phyloP scores from a whole-genome alignment of 208 protist genomes.

The Acanthamoeba royreba region DNA sequence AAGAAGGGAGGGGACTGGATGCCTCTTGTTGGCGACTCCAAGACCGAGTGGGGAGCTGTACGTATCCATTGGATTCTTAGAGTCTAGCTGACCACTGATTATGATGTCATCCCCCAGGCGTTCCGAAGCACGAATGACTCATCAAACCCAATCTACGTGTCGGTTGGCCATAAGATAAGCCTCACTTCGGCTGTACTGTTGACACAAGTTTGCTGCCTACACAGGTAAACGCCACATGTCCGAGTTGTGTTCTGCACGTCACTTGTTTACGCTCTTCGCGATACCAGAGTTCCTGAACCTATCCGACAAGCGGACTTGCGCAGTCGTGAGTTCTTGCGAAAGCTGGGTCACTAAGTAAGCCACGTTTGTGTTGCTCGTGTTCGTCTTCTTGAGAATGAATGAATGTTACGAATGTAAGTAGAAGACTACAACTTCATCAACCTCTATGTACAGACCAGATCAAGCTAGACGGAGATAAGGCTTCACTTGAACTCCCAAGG shows the following conservation, averaged over 20 bases:
- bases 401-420: no score
- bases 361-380: no score
- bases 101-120: no score
- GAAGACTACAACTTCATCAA: no score
- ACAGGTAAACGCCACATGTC: no score
- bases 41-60: constrained; percentile 60
- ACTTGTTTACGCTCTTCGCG: not conserved
- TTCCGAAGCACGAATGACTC: constrained; percentile 45
- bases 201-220: no score
- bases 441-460: not conserved
- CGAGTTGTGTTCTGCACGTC: constrained; percentile 66
- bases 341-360: not conserved
- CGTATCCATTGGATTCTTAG: no score
- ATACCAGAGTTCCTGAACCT: constrained; percentile 89
- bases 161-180: constrained; percentile 87
- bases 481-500: constrained; percentile 67
- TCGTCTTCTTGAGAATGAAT: no score
- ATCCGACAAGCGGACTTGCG: constrained; percentile 88
- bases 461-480: no score
- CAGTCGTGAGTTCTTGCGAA: constrained; percentile 81
- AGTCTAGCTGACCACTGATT: no score
- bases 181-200: constrained; percentile 79
- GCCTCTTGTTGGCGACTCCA: constrained; percentile 58
- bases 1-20: not conserved
- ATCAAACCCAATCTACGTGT: constrained; percentile 89